Evolutionary conservation across 2,329 filamentous ascomycete genomes (phyloP).

Genomic region (Trichoderma koningii): DNA sequence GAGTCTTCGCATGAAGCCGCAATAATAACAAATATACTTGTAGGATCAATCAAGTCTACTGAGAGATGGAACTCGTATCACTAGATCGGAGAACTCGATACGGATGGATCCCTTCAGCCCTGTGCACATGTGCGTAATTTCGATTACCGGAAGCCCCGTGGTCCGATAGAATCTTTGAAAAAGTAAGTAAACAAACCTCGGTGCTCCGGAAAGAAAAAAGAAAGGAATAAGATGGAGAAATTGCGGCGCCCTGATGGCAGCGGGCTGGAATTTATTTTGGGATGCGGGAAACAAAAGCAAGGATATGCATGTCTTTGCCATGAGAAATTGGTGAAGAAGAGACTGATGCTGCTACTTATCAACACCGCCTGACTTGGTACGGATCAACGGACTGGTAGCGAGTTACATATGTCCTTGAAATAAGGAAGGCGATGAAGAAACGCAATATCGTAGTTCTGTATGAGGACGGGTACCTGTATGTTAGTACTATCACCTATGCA

Average conservation of each 20-base stretch:
- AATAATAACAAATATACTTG: background rate
- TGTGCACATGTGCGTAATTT: constrained; percentile 7
- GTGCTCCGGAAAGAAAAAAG: background rate
- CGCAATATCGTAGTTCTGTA: too few species aligned
- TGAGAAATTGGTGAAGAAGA: background rate
- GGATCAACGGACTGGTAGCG: too few species aligned
- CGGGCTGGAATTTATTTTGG: constrained; percentile 20
- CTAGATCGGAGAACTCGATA: background rate
- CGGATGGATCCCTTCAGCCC: background rate
- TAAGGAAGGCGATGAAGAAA: too few species aligned
- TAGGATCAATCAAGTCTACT: background rate
- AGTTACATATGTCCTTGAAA: too few species aligned
- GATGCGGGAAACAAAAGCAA: background rate
- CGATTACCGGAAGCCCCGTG: constrained; percentile 13
- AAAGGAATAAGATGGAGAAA: background rate
- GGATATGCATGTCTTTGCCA: background rate
- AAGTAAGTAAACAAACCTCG: background rate
- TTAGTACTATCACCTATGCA: too few species aligned
- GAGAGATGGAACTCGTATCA: background rate
- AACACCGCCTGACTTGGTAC: too few species aligned
- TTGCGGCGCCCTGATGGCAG: constrained; percentile 19
- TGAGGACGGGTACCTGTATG: too few species aligned
- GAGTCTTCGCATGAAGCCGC: background rate
- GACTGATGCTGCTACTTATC: constrained; percentile 9
- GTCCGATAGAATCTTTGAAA: background rate